Conservation (phyloP, 805 yeast species). For the Candida ovalis region DNA sequence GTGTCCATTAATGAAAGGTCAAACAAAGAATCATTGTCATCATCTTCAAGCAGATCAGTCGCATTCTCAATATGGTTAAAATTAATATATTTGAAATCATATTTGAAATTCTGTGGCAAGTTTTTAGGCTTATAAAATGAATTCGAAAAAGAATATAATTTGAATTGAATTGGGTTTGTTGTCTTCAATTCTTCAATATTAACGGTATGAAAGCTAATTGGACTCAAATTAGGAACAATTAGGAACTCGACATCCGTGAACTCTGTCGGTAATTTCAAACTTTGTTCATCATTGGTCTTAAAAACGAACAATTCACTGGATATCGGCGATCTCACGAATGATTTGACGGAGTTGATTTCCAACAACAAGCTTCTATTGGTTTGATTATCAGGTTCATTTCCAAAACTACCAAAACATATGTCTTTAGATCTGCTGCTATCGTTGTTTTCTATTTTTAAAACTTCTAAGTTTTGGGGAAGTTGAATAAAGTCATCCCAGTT, state of each 20-base stretch:
- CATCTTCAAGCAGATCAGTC: conserved; percentile 1
- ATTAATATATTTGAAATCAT: conserved; percentile 14
- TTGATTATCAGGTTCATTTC: too few species aligned
- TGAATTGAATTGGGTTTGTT: not conserved
- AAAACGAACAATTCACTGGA: conserved; percentile 3
- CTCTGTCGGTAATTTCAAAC: conserved; percentile 7
- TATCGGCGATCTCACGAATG: conserved; percentile 2
- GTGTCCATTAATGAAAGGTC: conserved; percentile 1
- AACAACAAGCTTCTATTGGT: conserved; percentile 5
- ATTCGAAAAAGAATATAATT: conserved; percentile 11
- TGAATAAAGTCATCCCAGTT: conserved; percentile 15
- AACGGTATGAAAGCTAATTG: conserved; percentile 7
- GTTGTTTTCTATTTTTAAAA: conserved; percentile 16
- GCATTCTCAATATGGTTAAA: conserved; percentile 9
- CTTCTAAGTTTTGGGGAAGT: conserved; percentile 15
- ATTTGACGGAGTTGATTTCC: conserved; percentile 16
- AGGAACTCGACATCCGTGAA: conserved; percentile 9
- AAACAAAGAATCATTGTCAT: conserved; percentile 1
- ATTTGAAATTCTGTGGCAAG: conserved; percentile 2
- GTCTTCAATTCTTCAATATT: conserved; percentile 4
- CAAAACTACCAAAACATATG: conserved; percentile 6
- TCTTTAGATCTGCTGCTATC: conserved; percentile 16
- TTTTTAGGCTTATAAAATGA: conserved; percentile 19
- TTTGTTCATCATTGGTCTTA: conserved; percentile 2
- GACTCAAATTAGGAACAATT: conserved; percentile 13